phyloP scores from a whole-genome alignment of 768 basidiomycete genomes.

The Baorangia bicolor region DNA sequence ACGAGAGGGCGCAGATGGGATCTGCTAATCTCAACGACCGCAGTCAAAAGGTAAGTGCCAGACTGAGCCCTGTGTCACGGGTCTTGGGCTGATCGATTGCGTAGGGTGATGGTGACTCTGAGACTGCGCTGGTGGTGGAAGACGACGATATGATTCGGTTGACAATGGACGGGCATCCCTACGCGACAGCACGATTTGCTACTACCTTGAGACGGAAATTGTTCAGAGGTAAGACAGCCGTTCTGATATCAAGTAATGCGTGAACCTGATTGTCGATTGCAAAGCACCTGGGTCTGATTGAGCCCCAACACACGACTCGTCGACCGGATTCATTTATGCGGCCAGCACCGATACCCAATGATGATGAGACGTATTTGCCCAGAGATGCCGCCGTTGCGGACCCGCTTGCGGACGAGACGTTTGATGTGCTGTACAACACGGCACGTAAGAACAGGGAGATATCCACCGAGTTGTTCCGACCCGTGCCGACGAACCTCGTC shows the following conservation, averaged over 20 bases:
- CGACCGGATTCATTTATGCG: constrained; percentile 62
- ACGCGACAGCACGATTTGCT: constrained; percentile 77
- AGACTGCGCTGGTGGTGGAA: constrained; percentile 91
- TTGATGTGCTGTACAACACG: constrained; percentile 62
- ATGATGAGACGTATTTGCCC: constrained; percentile 55
- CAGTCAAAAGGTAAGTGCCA: constrained; percentile 59
- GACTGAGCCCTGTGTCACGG: not conserved
- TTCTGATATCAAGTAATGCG: not conserved
- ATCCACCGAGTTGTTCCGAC: constrained; percentile 83
- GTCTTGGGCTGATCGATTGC: constrained; percentile 8
- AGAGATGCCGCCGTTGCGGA: constrained; percentile 76
- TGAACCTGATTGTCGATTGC: constrained; percentile 12
- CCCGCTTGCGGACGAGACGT: constrained; percentile 63
- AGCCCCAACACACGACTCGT: constrained; percentile 56
- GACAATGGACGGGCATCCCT: constrained; percentile 75
- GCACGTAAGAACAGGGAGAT: constrained; percentile 81
- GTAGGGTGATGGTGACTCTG: constrained; percentile 90
- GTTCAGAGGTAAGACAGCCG: constrained; percentile 59
- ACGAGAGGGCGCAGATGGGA: constrained; percentile 60
- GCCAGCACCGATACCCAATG: constrained; percentile 69
- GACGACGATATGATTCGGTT: constrained; percentile 76
- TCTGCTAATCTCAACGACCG: constrained; percentile 93
- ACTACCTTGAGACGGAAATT: constrained; percentile 79
- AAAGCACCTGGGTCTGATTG: constrained; percentile 89
- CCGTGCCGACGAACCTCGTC: constrained; percentile 83